These are phyloP conservation scores for Neonectria sp. DNA, from an alignment of 2,329 filamentous ascomycete species.

Conservation along the genomic window DNA sequence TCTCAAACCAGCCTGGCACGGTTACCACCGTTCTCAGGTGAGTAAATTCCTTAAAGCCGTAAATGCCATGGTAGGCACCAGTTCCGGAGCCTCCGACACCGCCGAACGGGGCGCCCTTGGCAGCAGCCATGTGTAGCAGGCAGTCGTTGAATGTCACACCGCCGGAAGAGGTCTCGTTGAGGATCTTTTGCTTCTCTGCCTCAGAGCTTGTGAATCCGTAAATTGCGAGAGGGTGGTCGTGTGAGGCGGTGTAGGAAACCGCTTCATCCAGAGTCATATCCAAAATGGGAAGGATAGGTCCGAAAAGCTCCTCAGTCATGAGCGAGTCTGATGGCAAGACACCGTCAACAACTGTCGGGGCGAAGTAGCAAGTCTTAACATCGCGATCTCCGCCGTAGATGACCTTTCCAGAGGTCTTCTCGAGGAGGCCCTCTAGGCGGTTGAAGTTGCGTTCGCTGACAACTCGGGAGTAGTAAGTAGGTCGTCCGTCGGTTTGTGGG, in stretches of 20 bases:
- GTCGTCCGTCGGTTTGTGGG: neutral
- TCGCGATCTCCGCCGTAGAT: conserved; percentile 53
- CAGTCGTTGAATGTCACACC: conserved; percentile 63
- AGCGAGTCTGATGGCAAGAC: conserved; percentile 42
- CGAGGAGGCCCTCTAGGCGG: conserved; percentile 55
- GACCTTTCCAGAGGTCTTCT: conserved; percentile 54
- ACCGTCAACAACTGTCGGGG: conserved; percentile 57
- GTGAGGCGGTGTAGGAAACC: conserved; percentile 47
- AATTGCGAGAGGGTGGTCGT: conserved; percentile 56
- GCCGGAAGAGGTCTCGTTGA: conserved; percentile 54
- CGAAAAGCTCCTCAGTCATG: conserved; percentile 48
- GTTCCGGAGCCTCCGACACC: conserved; percentile 61
- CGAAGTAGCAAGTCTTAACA: conserved; percentile 49
- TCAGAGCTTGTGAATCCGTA: conserved; percentile 58
- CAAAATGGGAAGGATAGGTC: conserved; percentile 59
- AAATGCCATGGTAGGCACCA: conserved; percentile 60
- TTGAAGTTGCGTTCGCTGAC: conserved; percentile 61
- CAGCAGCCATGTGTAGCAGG: conserved; percentile 53
- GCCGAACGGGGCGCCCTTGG: conserved; percentile 59
- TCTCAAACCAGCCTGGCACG: conserved; percentile 35
- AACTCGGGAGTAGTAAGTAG: conserved; percentile 53
- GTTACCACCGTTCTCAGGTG: conserved; percentile 44
- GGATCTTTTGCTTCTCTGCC: conserved; percentile 52
- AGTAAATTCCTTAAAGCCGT: conserved; percentile 55
- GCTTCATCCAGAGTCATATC: conserved; percentile 50